Base-by-base conservation (phyloP, 805 yeast genomes). In the Saccharomycopsis malanga region DNA sequence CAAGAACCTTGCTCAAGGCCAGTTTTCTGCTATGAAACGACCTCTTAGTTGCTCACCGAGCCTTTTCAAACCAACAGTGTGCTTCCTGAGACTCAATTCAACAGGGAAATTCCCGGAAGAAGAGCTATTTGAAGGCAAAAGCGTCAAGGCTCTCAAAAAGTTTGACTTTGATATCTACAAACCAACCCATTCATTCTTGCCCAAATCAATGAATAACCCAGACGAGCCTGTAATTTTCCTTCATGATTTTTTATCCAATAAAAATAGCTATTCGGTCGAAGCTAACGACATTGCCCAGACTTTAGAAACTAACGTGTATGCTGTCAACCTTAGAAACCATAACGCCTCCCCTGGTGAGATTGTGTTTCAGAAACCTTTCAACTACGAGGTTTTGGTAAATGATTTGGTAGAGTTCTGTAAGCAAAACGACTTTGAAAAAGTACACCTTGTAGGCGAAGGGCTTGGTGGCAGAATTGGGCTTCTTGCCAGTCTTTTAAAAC, bases 101-200 rank as follows among this genome's bases (percentile, higher is more conserved):
- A 5, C 18, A 14, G 15, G 15, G 36, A 18, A 24, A 15, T 38
- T 38, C 30, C 42, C 42, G 4, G 42, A 38, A 15, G 42, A 38
- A 15, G 12, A 38, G 22, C 17, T 38, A 5, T 38, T 38, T 22
- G 10, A 27, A 27, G 12, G 30, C 12, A 12, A 7, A 12, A 12
- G 12, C 30, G 17, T n/a, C 6, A 18, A 32, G 36, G 12, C 36
- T 18, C 17, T 32, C 6, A 7, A 32, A 32, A 7, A 41, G 9
- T 41, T 41, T 14, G 46, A 49, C n/a, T 46, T 34, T 34, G 48
- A 46, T 29, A 34, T 43, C 2, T 45, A 44, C 34, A 25, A 38
- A 2, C 52, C 52, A 21, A n/a, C 12, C n/a, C 54, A 51, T 12
- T 45, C 54, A n/a, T 52, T 52, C 21, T 29, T 52, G 15, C 27